These are phyloP conservation scores for Xylaria flabelliformis DNA, from an alignment of 495 filamentous ascomycete genomes.

Conservation along the genomic window DNA sequence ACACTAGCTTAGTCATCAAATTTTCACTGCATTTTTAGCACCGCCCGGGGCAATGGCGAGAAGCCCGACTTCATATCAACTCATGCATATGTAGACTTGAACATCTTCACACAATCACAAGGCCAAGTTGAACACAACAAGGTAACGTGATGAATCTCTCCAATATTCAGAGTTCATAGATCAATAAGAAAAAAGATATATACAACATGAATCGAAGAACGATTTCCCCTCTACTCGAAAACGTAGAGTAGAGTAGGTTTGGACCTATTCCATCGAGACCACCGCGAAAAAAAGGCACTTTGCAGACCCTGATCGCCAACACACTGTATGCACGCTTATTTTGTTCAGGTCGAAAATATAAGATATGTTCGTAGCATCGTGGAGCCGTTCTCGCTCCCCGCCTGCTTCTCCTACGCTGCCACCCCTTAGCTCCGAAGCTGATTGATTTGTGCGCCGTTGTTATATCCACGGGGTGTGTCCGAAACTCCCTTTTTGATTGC, in stretches of 20 bases:
- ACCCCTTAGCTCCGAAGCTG: not conserved
- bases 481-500: not conserved
- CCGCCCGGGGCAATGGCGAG: no score
- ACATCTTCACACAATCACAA: not conserved
- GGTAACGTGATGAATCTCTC: slow-evolving; percentile 5
- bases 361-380: slow-evolving; percentile 9
- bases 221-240: not conserved
- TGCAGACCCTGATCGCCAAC: not conserved
- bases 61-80: not conserved
- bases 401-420: not conserved
- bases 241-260: not conserved
- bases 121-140: not conserved
- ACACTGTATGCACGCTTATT: slow-evolving; percentile 16
- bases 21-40: no score
- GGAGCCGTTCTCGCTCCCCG: not conserved
- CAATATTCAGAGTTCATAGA: slow-evolving; percentile 17
- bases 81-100: not conserved
- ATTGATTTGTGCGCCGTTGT: not conserved
- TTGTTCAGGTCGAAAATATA: not conserved
- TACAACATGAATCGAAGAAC: slow-evolving; percentile 18
- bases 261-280: not conserved
- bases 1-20: no score
- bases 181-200: slow-evolving; percentile 16
- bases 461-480: not conserved
- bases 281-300: not conserved